Base-by-base conservation (phyloP, 2,329 filamentous ascomycete genomes). In the Trichoderma harzianum region DNA sequence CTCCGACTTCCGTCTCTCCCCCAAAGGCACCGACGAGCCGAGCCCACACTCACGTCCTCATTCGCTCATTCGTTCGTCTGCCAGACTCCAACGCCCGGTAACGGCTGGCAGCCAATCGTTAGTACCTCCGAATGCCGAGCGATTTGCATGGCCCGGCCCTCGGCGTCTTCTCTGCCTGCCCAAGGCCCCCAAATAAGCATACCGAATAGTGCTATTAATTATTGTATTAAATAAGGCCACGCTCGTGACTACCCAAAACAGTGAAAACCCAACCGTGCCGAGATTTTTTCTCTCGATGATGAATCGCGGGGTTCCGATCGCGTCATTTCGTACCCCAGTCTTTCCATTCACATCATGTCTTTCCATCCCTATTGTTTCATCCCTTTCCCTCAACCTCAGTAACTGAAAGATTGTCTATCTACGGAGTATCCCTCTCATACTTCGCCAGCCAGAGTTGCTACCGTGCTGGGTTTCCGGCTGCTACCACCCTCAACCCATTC, bases 401-500 rank as follows among this genome's bases (percentile, higher is more conserved):
- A 16, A 30, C 51, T 16, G n/a, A 30, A 24, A 18, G 63, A 28
- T 16, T 58, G 34, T 67, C 18, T 30, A 6, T 28, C 32, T 34
- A 24, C 39, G 0, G 7, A 43, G 39, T n/a, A 43, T 0, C 30
- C 21, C 11, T 43, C 55, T 77, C 76, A 80, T 34, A 80, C 79
- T 70, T 81, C 77, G 28, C 78, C 78, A 24, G 77, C 85, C 61
- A 81, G 74, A 3, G 77, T 80, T 16, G 76, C 76, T 16, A 61
- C 70, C 34, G 72, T 74, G 66, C 75, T 88, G 80, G 92, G 89
- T 77, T 90, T 88, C 73, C 88, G 73, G 85, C 75, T 79, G 69
- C 90, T 84, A 11, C 86, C 87, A 10, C 86, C 87, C 61, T 87
- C 86, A 77, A 91, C 87, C 93, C 93, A 96, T 73, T 90, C 89